These are phyloP conservation scores for Penicillium nordicum DNA, from an alignment of 2,329 filamentous ascomycete genomes.

Conservation along the genomic window DNA sequence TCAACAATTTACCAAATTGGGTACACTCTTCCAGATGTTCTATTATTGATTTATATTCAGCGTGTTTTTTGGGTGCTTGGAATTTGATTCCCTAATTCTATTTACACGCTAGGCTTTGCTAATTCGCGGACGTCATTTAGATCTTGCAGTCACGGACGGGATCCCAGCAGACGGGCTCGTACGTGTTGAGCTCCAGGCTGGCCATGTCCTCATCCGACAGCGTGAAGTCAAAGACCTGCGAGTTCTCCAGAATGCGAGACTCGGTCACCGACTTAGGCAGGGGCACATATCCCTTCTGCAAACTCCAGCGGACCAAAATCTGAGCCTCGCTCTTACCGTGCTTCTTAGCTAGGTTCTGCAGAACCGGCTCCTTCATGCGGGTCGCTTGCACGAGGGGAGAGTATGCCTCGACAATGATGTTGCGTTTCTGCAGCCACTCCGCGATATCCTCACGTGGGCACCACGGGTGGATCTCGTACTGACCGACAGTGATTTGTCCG, in stretches of 20 bases:
- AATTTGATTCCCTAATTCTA: background rate
- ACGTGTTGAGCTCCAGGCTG: slow-evolving; percentile 51
- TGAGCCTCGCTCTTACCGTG: slow-evolving; percentile 58
- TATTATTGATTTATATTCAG: background rate
- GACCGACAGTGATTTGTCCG: slow-evolving; percentile 75
- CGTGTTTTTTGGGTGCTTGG: background rate
- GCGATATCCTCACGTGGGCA: slow-evolving; percentile 74
- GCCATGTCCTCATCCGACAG: slow-evolving; percentile 58
- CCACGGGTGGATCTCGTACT: slow-evolving; percentile 91
- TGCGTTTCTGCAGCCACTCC: slow-evolving; percentile 66
- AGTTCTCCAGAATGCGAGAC: slow-evolving; percentile 59
- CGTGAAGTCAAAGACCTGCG: slow-evolving; percentile 59
- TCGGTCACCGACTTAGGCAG: slow-evolving; percentile 62
- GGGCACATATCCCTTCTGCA: slow-evolving; percentile 61
- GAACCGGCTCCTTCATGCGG: slow-evolving; percentile 51
- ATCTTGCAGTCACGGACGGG: slow-evolving; percentile 39
- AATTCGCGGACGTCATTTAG: slow-evolving; percentile 8
- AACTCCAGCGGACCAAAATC: slow-evolving; percentile 59
- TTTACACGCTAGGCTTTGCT: background rate
- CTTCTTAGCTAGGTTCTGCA: slow-evolving; percentile 53
- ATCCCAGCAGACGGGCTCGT: slow-evolving; percentile 60
- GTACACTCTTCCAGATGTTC: background rate
- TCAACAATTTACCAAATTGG: slow-evolving; percentile 24
- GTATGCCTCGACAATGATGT: slow-evolving; percentile 59
- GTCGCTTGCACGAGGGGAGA: slow-evolving; percentile 46